These are phyloP conservation scores for Rhizophagus clarus DNA, from an alignment of 192 early-diverging fungal genomes.

Conservation along the genomic window DNA sequence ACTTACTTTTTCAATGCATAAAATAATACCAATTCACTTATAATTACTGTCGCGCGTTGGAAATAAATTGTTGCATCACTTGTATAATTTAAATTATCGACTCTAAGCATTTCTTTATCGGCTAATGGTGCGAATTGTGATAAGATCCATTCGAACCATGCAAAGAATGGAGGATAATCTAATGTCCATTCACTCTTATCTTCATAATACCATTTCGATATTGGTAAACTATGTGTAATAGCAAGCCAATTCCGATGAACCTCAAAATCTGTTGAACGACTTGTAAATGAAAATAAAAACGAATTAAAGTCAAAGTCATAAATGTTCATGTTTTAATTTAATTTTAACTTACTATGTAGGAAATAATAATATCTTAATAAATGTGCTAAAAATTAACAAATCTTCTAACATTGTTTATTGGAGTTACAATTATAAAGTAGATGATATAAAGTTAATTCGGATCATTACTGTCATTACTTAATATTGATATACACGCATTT, in stretches of 20 bases:
- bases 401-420: constrained; percentile 39
- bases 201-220: constrained; percentile 86
- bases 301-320: background rate
- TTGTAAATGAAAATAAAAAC: constrained; percentile 32
- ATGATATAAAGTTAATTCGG: too few species aligned
- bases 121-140: constrained; percentile 54
- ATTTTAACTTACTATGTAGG: constrained; percentile 66
- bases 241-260: constrained; percentile 98
- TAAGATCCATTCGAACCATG: constrained; percentile 89
- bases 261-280: constrained; percentile 97
- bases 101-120: constrained; percentile 77
- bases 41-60: constrained; percentile 82
- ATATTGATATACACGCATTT: background rate
- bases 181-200: constrained; percentile 89
- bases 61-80: constrained; percentile 72
- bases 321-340: background rate
- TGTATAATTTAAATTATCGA: constrained; percentile 70
- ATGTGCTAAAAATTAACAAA: constrained; percentile 51
- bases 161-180: constrained; percentile 98
- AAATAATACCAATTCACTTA: constrained; percentile 79
- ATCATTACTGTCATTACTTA: too few species aligned
- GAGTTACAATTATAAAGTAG: background rate
- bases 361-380: constrained; percentile 65
- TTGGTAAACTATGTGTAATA: constrained; percentile 83
- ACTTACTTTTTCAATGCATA: constrained; percentile 63